phyloP scores from a whole-genome alignment of 2,329 filamentous ascomycete genomes.

The Hymenoscyphus albidus region DNA sequence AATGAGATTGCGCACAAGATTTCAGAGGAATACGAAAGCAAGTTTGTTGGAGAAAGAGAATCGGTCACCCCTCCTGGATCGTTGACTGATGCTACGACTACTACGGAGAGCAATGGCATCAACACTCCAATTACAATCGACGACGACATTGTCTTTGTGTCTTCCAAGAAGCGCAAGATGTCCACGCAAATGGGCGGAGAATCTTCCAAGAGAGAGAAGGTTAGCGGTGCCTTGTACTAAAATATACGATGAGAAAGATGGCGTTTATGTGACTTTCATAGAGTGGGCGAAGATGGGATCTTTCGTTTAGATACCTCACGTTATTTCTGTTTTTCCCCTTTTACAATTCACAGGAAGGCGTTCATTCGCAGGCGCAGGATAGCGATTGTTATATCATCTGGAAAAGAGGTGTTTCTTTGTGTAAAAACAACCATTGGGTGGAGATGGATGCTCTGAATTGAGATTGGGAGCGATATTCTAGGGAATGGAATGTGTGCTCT shows the following conservation, averaged over 20 bases:
- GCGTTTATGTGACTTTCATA: neutral
- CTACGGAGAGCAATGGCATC: slow-evolving; percentile 29
- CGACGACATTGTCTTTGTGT: slow-evolving; percentile 7
- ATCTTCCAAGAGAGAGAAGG: neutral
- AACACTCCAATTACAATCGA: slow-evolving; percentile 25
- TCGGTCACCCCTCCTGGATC: slow-evolving; percentile 19
- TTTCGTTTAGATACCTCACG: neutral
- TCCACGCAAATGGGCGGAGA: neutral
- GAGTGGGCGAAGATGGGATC: neutral
- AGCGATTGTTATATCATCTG: neutral
- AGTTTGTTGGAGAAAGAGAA: slow-evolving; percentile 15
- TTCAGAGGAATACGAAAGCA: slow-evolving; percentile 21
- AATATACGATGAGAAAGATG: neutral
- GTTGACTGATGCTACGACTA: slow-evolving; percentile 35
- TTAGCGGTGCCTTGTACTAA: neutral
- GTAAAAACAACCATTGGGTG: neutral
- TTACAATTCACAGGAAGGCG: neutral
- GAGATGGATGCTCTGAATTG: neutral
- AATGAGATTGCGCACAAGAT: slow-evolving; percentile 31
- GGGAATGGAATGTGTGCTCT: neutral
- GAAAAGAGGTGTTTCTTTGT: neutral
- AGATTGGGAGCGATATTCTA: neutral
- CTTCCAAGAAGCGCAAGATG: slow-evolving; percentile 12
- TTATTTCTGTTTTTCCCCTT: neutral
- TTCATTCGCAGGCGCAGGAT: neutral